Evolutionary conservation across 2,329 filamentous ascomycete species (phyloP).

Genomic region (Diaporthe citri): DNA sequence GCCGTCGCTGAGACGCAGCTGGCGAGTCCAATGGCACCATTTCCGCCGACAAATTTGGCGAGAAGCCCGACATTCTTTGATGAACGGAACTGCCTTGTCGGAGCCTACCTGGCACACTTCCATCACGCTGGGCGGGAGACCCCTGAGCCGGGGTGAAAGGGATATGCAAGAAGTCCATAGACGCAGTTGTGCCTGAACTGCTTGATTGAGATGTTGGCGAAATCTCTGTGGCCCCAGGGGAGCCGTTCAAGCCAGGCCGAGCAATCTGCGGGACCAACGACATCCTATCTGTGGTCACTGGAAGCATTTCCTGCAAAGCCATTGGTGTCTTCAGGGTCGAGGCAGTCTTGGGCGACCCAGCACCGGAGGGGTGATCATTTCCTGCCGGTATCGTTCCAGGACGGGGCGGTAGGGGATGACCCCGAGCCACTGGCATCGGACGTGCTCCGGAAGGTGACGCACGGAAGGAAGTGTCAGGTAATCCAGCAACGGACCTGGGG

Average conservation of each 20-base stretch:
- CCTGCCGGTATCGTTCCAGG: not conserved
- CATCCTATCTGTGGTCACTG: not conserved
- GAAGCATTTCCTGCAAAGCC: not conserved
- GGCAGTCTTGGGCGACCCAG: not conserved
- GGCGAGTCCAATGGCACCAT: not conserved
- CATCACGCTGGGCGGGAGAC: not conserved
- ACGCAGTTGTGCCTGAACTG: not conserved
- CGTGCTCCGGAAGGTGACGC: not conserved
- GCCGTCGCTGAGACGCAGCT: not conserved
- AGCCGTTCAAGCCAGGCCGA: not conserved
- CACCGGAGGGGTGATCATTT: not conserved
- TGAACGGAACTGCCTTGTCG: not conserved
- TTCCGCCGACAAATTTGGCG: not conserved
- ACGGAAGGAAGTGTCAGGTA: not conserved
- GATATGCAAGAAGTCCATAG: not conserved
- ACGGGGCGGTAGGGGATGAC: not conserved
- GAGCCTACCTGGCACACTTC: not conserved
- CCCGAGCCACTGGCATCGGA: not conserved
- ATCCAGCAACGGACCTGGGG: not conserved
- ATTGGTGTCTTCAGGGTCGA: not conserved
- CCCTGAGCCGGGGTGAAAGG: not conserved
- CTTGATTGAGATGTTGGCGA: slow-evolving; percentile 12
- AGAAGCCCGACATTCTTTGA: not conserved
- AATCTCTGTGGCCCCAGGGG: not conserved
- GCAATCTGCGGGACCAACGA: not conserved